Conservation (phyloP, 441 rosid species). For the Populus hybrid region DNA sequence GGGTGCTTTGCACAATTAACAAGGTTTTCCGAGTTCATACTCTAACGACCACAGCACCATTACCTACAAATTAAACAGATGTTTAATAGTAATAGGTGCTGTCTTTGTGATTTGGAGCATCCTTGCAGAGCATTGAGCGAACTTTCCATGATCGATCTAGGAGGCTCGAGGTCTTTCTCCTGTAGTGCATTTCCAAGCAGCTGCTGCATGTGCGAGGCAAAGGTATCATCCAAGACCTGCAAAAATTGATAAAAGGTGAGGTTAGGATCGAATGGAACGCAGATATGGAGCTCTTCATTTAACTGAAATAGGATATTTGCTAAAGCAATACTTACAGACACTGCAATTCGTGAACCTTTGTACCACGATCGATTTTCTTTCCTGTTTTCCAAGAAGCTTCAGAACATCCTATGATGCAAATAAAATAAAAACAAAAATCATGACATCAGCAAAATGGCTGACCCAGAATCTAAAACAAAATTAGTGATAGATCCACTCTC, state of each 20-base stretch:
- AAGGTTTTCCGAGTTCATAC: no score
- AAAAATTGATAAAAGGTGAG: neutral
- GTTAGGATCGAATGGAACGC: neutral
- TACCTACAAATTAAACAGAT: neutral
- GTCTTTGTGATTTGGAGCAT: conserved; percentile 51
- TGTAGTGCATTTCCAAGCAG: conserved; percentile 70
- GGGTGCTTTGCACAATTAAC: neutral
- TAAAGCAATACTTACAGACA: conserved; percentile 51
- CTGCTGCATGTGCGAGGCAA: conserved; percentile 76
- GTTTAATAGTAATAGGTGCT: conserved; percentile 38
- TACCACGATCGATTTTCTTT: conserved; percentile 60
- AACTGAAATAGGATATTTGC: neutral
- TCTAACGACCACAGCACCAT: neutral
- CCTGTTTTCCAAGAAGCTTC: neutral
- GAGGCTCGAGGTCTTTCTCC: conserved; percentile 74
- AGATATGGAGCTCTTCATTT: neutral
- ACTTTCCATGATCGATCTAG: conserved; percentile 82
- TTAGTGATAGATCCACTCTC: neutral
- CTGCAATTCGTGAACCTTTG: conserved; percentile 88
- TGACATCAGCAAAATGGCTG: neutral
- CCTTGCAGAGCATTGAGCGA: conserved; percentile 78
- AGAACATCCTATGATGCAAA: neutral
- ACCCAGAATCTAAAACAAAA: neutral
- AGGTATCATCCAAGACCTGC: conserved; percentile 82
- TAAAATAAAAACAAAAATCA: neutral